phyloP scores from a whole-genome alignment of 768 basidiomycete genomes.

The Rhodotorula sphaerocarpa region DNA sequence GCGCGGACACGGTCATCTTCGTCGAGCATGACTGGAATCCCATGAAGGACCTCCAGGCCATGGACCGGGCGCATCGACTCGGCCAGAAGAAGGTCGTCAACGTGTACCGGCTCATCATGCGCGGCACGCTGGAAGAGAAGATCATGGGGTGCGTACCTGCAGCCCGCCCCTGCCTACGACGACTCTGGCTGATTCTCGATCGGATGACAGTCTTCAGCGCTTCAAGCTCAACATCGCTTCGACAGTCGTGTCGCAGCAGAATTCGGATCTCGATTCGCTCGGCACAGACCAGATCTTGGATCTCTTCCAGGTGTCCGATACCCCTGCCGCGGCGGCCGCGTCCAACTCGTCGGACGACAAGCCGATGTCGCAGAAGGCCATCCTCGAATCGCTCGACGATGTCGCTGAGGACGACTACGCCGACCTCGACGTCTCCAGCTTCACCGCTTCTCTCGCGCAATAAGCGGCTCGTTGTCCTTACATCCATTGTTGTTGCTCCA shows the following conservation, averaged over 20 bases:
- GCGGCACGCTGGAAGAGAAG: conserved; percentile 95
- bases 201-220: conserved; percentile 66
- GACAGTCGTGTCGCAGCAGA: conserved; percentile 94
- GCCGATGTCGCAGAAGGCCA: conserved; percentile 65
- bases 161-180: background rate
- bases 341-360: conserved; percentile 48
- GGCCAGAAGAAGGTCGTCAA: conserved; percentile 99
- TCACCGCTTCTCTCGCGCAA: conserved; percentile 10
- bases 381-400: conserved; percentile 82
- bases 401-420: conserved; percentile 74
- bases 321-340: background rate
- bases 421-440: conserved; percentile 20
- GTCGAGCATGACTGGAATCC: conserved; percentile 99
- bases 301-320: conserved; percentile 53
- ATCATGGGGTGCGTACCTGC: conserved; percentile 80
- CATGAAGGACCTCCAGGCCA: conserved; percentile 98
- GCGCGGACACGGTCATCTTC: conserved; percentile 98
- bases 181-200: background rate
- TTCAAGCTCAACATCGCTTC: conserved; percentile 98
- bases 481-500: background rate
- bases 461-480: background rate
- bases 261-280: conserved; percentile 86
- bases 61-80: conserved; percentile 96
- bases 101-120: conserved; percentile 92
- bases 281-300: conserved; percentile 95